A percentile compares a stretch with the other conserved stretches of the same genome.
Evolutionary conservation across 192 early-diverging fungal genomes (phyloP).

Genomic region (Phycomyces blakesleeanus): DNA sequence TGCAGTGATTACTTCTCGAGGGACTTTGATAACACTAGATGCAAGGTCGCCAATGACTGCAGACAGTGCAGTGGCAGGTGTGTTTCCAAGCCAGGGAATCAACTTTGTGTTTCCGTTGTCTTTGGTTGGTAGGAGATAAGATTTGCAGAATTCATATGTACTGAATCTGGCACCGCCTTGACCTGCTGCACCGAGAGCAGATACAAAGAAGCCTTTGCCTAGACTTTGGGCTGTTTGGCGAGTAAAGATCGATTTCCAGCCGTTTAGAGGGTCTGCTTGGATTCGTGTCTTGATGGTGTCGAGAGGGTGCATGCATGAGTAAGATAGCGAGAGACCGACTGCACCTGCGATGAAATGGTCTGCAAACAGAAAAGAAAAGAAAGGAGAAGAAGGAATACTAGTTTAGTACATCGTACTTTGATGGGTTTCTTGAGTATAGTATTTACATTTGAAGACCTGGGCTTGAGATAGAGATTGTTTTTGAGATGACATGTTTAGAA

Average conservation of each 20-base stretch:
- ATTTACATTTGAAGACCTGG: too few species aligned
- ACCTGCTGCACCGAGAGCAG: conserved; percentile 65
- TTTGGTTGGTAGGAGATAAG: conserved; percentile 41
- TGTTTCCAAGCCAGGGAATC: conserved; percentile 34
- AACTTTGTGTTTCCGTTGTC: conserved; percentile 31
- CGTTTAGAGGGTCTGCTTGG: conserved; percentile 50
- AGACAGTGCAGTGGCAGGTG: conserved; percentile 64
- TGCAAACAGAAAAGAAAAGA: conserved; percentile 20
- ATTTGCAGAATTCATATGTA: conserved; percentile 68
- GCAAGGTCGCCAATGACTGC: conserved; percentile 68
- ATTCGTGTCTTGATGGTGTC: conserved; percentile 72
- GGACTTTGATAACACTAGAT: conserved; percentile 72
- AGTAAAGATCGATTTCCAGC: conserved; percentile 46
- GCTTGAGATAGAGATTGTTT: too few species aligned
- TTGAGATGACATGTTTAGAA: too few species aligned
- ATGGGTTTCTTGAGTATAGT: neutral
- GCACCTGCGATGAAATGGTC: conserved; percentile 64
- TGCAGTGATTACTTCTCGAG: conserved; percentile 71
- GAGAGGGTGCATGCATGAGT: conserved; percentile 73
- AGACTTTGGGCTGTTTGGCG: conserved; percentile 48
- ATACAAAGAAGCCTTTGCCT: conserved; percentile 60
- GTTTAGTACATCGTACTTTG: neutral
- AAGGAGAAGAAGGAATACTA: neutral
- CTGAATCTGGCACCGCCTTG: conserved; percentile 70
- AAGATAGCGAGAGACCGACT: conserved; percentile 59